Evolutionary conservation across 306 rosid species (phyloP), one percentile per base, ranked within the genome.

Genomic region (Begonia fuchsioides): DNA sequence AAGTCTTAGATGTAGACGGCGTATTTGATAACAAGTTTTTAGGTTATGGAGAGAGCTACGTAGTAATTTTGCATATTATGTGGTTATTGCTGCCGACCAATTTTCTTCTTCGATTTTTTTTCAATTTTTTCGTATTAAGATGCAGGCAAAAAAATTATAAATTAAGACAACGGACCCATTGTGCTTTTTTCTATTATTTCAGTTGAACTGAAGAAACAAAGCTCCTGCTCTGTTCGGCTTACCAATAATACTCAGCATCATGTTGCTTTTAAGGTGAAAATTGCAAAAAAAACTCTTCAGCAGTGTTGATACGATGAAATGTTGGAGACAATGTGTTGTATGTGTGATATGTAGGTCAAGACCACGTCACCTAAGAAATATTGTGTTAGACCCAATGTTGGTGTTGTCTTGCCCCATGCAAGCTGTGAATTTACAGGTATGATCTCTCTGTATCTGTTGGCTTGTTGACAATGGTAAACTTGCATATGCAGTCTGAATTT

Each of bases 301-400:
- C 35, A 26, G 35, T 26, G 7, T 43, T 13, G 14, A 15, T 15
- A 44, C 46, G 54, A 38, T 52, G 11, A 43, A 43, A 55, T 47
- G 17, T 17, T 57, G 35, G 12, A 47, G 2, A 13, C 44, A 20
- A 11, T 46, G 3, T 63, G 43, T 43, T 51, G 45, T 5, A 41
- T 11, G 45, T n/a, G 12, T 41, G 17, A 13, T 32, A 44, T 71
- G 51, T 81, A 90, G 98, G 83, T 92, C 54, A 92, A 92, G 62
- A 92, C 98, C 47, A 92, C 98, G 2, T 78, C 96, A 38, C 98
- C 98, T 13, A 85, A 73, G 73, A 85, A 70, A 64, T 92, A 92
- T 59, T 82, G 88, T 32, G 94, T 92, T 57, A 73, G 82, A 20
- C 98, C 98, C 16, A 85, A 75, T 79, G 94, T 86, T 14, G 98